Conservation (phyloP, 2,329 filamentous ascomycete genomes). For the Graphiopsis chlorocephala region DNA sequence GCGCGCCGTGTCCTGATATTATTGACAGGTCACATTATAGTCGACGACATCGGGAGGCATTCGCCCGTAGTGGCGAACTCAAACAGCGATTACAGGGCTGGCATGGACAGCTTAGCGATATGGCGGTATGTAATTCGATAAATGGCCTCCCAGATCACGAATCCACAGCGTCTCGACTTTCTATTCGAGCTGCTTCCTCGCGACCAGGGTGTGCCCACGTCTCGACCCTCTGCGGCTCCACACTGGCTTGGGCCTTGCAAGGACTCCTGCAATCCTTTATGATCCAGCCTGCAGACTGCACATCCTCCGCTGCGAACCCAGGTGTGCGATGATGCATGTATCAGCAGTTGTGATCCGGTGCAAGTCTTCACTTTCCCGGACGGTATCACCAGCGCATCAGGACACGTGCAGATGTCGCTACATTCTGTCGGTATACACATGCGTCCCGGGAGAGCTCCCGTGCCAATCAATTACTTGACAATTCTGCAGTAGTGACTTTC, state of each 20-base stretch:
- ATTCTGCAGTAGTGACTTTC: slow-evolving; percentile 1
- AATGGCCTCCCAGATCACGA: neutral
- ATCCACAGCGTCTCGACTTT: slow-evolving; percentile 4
- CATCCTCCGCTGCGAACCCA: neutral
- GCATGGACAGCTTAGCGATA: neutral
- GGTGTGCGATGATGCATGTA: neutral
- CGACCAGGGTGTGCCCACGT: neutral
- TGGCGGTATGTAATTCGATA: neutral
- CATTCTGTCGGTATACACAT: neutral
- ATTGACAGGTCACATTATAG: slow-evolving; percentile 10
- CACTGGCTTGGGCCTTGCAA: neutral
- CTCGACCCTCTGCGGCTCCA: slow-evolving; percentile 4
- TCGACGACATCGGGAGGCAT: neutral
- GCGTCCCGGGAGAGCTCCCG: neutral
- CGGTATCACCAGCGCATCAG: neutral
- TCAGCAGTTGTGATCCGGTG: slow-evolving; percentile 4
- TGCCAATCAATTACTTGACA: slow-evolving; percentile 3
- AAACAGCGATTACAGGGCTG: neutral
- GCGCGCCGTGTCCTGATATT: slow-evolving; percentile 6
- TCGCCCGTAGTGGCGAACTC: slow-evolving; percentile 13
- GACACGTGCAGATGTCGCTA: neutral
- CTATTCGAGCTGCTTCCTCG: neutral
- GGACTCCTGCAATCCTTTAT: slow-evolving; percentile 4
- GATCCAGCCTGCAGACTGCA: neutral
- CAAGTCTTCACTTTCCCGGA: slow-evolving; percentile 3